These are phyloP conservation scores for Arachnomyces sp. DNA, from an alignment of 2,329 filamentous ascomycete species.

Conservation along the genomic window DNA sequence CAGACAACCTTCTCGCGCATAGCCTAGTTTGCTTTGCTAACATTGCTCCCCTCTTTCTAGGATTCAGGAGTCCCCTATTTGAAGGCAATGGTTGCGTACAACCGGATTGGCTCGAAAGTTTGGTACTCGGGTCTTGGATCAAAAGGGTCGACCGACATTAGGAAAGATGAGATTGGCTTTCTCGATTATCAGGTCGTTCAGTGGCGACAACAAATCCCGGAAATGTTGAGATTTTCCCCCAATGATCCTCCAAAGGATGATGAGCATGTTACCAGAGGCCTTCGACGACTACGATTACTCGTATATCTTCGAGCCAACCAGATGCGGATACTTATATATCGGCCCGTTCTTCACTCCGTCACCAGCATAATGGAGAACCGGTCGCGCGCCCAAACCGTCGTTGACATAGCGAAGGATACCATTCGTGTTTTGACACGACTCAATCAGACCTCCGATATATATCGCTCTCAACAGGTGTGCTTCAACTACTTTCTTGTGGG, in stretches of 20 bases:
- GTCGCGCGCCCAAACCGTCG: constrained; percentile 61
- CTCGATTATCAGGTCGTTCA: constrained; percentile 77
- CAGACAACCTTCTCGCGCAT: neutral
- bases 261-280: constrained; percentile 53
- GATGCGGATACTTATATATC: constrained; percentile 82
- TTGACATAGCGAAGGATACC: constrained; percentile 59
- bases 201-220: constrained; percentile 72
- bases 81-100: constrained; percentile 77
- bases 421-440: constrained; percentile 54
- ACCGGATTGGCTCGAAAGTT: constrained; percentile 73
- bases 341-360: constrained; percentile 76
- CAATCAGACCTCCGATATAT: constrained; percentile 57
- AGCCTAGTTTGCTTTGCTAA: constrained; percentile 11
- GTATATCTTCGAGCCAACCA: constrained; percentile 84
- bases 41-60: constrained; percentile 2
- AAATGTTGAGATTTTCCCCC: constrained; percentile 56
- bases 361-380: constrained; percentile 74
- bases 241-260: constrained; percentile 41
- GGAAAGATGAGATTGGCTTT: constrained; percentile 66
- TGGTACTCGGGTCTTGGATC: constrained; percentile 73
- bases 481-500: constrained; percentile 63
- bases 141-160: constrained; percentile 58
- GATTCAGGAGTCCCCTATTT: constrained; percentile 56
- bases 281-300: constrained; percentile 70
- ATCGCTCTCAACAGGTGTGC: constrained; percentile 54